phyloP scores from a whole-genome alignment of 441 rosid species.

The Daphne laureola region DNA sequence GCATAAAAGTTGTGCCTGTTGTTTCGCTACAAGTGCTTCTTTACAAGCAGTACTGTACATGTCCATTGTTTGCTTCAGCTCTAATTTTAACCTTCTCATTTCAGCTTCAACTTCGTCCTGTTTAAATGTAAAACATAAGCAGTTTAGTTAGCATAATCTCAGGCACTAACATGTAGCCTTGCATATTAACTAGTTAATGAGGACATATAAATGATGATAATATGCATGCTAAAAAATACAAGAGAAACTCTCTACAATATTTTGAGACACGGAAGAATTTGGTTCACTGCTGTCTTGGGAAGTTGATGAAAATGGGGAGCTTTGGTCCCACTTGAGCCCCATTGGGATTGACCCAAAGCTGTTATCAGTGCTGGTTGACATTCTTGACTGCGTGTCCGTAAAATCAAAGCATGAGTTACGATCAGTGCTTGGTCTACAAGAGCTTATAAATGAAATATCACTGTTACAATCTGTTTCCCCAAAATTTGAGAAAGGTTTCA shows the following conservation, averaged over 20 bases:
- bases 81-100: slow-evolving; percentile 76
- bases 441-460: slow-evolving; percentile 74
- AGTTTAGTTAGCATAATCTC: not conserved
- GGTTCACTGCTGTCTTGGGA: slow-evolving; percentile 53
- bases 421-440: slow-evolving; percentile 73
- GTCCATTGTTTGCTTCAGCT: slow-evolving; percentile 89
- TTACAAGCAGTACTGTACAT: slow-evolving; percentile 82
- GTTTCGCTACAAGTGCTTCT: slow-evolving; percentile 78
- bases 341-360: slow-evolving; percentile 52
- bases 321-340: slow-evolving; percentile 41
- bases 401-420: slow-evolving; percentile 41
- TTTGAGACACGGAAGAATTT: slow-evolving; percentile 54
- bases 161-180: not conserved
- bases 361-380: slow-evolving; percentile 50
- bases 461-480: slow-evolving; percentile 64
- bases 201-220: not conserved
- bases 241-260: slow-evolving; percentile 33
- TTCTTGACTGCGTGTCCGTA: slow-evolving; percentile 36
- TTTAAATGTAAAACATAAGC: not conserved
- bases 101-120: slow-evolving; percentile 86
- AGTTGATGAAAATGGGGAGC: slow-evolving; percentile 32
- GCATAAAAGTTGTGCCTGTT: slow-evolving; percentile 38
- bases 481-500: slow-evolving; percentile 35
- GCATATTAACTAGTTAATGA: not conserved
- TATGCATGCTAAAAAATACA: not conserved